Conservation (phyloP, 352 stramenopile genomes). For the Phytophthora pseudosyringae region DNA sequence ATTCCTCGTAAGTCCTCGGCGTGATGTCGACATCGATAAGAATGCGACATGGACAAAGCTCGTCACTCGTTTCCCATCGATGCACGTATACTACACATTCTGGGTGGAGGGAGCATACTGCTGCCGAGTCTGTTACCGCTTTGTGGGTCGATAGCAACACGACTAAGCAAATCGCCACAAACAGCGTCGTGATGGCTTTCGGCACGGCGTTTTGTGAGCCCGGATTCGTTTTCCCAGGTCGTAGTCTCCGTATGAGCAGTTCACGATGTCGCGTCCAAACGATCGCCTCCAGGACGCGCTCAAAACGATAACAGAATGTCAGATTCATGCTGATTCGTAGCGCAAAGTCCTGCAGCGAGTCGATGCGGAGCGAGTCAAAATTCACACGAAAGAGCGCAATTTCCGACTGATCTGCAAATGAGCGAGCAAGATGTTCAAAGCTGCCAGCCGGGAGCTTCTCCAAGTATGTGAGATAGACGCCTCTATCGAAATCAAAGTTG, state of each 20-base stretch:
- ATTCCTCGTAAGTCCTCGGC: conserved; percentile 2
- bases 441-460: conserved; percentile 20
- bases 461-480: conserved; percentile 30
- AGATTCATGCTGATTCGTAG: conserved; percentile 11
- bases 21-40: conserved; percentile 4
- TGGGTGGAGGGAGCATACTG: conserved; percentile 24
- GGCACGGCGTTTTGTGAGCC: conserved; percentile 18
- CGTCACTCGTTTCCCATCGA: conserved; percentile 18
- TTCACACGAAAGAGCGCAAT: conserved; percentile 37
- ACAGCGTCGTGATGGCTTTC: conserved; percentile 21
- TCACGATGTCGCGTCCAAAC: conserved; percentile 19
- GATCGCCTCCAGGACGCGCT: conserved; percentile 17
- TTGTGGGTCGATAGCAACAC: conserved; percentile 26
- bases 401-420: conserved; percentile 41
- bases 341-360: conserved; percentile 27
- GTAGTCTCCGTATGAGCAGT: conserved; percentile 12
- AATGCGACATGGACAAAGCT: conserved; percentile 15
- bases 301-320: conserved; percentile 31
- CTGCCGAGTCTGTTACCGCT: conserved; percentile 16
- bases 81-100: conserved; percentile 35
- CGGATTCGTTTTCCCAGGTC: background rate
- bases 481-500: conserved; percentile 43
- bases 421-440: conserved; percentile 40
- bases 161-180: conserved; percentile 19
- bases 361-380: conserved; percentile 39